Evolutionary conservation across 2,329 filamentous ascomycete species (phyloP), one percentile per base, ranked within the genome.

Genomic region (Ophiostoma angusticollis): DNA sequence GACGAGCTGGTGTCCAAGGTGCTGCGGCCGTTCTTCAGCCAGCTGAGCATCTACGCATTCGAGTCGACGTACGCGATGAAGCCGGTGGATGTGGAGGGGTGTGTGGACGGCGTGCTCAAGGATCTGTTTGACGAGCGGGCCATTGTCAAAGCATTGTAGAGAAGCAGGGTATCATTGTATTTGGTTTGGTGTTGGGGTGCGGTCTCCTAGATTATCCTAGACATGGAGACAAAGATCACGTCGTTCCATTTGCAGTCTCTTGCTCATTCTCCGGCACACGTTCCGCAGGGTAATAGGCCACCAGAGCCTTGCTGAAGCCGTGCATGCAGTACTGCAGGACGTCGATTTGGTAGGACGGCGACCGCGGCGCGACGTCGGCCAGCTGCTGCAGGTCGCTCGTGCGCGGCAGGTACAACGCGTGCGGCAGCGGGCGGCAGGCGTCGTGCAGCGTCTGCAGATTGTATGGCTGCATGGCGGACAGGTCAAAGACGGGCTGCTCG

Each of bases 31-130:
- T 96, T 95, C 61, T 85, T 96, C 54, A 81, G 80, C 12, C 83
- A 93, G 55, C 62, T 98, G 47, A 95, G 87, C 55, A 95, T 98
- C 52, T 84, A 80, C 56, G 80, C 84, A 0, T 98, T 95, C 60
- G 91, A 98, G 63, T 82, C 80, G 45, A 89, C 82, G 40, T 98
- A 98, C 58, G 77, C 80, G 13, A 87, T 95, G 77, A 78, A 76
- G 25, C 58, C 58, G 30, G 60, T 81, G 19, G 84, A 93, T 56
- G 55, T 68, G 50, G 71, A 77, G 37, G 66, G 65, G 9, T 86
- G 83, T 51, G 64, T 71, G 38, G 63, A 69, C 47, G 70, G 70
- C 34, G 53, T 93, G 44, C 55, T 93, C 53, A 73, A 62, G 53
- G 84, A 93, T 61, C 52, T 93, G 43, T 91, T 89, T 65, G 80